Conservation (phyloP, 768 basidiomycete species). For the Pleurotus cornucopiae region DNA sequence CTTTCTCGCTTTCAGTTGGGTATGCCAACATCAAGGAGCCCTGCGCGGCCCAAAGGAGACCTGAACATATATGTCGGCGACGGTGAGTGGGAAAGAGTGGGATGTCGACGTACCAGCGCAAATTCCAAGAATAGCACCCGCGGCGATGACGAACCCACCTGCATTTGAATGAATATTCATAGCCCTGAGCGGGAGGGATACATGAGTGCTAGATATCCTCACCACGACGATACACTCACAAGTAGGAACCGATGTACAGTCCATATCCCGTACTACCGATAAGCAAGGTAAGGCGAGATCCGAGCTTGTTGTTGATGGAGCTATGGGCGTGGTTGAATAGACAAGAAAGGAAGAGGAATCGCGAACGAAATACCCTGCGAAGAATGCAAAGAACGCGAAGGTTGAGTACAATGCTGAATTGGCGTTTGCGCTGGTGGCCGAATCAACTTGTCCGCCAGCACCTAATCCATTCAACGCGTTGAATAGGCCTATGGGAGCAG, state of each 20-base stretch:
- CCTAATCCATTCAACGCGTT: conserved; percentile 64
- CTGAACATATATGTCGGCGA: conserved; percentile 66
- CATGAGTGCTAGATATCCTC: too few species aligned
- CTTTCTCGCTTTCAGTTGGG: conserved; percentile 75
- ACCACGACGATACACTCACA: conserved; percentile 51
- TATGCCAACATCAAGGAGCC: conserved; percentile 81
- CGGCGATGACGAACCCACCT: conserved; percentile 59
- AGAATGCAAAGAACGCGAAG: conserved; percentile 57
- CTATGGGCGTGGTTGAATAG: conserved; percentile 26
- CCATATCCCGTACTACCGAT: conserved; percentile 77
- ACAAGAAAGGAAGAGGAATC: not conserved
- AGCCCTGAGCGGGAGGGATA: conserved; percentile 32
- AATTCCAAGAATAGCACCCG: conserved; percentile 72
- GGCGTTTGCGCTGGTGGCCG: conserved; percentile 51
- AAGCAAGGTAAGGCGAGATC: conserved; percentile 65
- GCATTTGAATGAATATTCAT: conserved; percentile 66
- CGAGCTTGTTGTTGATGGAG: conserved; percentile 76
- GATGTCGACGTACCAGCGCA: conserved; percentile 42
- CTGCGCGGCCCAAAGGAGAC: conserved; percentile 78
- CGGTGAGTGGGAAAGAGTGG: conserved; percentile 18
- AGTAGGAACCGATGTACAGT: conserved; percentile 66
- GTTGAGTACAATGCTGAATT: conserved; percentile 54
- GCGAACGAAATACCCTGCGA: conserved; percentile 49
- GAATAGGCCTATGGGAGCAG: conserved; percentile 51
- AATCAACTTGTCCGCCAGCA: conserved; percentile 54